These are phyloP conservation scores for Cryptosporidium baileyi DNA, from an alignment of 169 alveolate genomes.

Conservation along the genomic window DNA sequence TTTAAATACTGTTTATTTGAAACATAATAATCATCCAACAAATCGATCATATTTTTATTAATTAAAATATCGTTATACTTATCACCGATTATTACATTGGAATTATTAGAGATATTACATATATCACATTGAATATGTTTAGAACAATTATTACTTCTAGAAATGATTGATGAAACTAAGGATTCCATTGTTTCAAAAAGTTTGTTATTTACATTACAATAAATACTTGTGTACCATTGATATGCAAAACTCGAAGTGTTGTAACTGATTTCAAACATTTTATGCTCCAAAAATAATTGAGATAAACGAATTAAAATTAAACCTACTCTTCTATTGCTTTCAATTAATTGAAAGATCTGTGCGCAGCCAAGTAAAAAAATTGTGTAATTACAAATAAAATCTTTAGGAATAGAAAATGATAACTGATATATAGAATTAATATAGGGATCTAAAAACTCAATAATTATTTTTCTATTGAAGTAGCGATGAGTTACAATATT, in stretches of 20 bases:
- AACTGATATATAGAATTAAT: not conserved
- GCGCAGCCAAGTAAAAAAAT: conserved; percentile 43
- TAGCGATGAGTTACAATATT: not conserved
- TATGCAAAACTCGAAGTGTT: conserved; percentile 32
- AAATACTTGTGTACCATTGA: conserved; percentile 27
- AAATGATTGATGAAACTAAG: not conserved
- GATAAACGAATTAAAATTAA: conserved; percentile 1
- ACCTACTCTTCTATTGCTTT: conserved; percentile 53
- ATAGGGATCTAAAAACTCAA: conserved; percentile 55
- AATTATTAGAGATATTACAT: not conserved
- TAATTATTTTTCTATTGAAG: conserved; percentile 27
- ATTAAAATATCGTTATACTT: not conserved
- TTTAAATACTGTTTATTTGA: conserved; percentile 18
- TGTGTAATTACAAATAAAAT: conserved; percentile 7
- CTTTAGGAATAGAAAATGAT: not conserved
- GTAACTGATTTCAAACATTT: conserved; percentile 4
- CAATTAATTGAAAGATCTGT: not conserved
- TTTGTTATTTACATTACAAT: not conserved
- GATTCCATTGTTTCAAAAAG: not conserved
- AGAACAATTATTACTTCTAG: not conserved
- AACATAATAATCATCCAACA: conserved; percentile 1
- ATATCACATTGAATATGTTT: conserved; percentile 2
- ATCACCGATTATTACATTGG: not conserved
- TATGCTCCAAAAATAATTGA: not conserved
- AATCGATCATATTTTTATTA: no score